Evolutionary conservation across 331 rosid genomes (phyloP).

Genomic region (Phaseolus coccineus): DNA sequence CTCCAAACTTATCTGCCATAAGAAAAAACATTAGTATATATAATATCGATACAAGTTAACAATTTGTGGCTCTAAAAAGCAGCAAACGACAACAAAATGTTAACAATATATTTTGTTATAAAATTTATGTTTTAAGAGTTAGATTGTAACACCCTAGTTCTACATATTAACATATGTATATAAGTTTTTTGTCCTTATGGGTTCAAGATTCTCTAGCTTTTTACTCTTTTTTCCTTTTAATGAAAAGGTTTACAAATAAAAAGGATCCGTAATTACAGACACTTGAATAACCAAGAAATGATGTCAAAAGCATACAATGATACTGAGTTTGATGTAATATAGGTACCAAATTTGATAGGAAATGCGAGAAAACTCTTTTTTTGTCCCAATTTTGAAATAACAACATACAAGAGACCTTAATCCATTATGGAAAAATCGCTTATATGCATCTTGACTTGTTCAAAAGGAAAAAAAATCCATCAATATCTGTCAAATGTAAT

Average conservation of each 20-base stretch:
- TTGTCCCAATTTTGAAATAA: not conserved
- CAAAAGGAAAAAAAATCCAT: constrained; percentile 17
- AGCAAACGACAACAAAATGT: not conserved
- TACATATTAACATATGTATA: constrained; percentile 1
- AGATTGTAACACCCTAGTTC: constrained; percentile 12
- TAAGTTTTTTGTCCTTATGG: constrained; percentile 18
- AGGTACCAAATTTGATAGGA: not conserved
- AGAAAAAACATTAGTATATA: constrained; percentile 21
- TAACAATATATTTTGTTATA: constrained; percentile 12
- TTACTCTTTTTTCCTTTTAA: constrained; percentile 10
- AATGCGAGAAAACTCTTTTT: not conserved
- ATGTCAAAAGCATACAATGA: constrained; percentile 2
- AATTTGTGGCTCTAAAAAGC: constrained; percentile 23
- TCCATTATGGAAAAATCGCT: not conserved
- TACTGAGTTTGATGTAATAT: not conserved
- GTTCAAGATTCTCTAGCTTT: constrained; percentile 9
- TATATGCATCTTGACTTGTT: not conserved
- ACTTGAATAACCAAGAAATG: constrained; percentile 11
- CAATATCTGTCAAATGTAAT: constrained; percentile 23
- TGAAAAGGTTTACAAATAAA: not conserved
- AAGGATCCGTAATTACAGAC: not conserved
- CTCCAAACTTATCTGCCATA: constrained; percentile 89
- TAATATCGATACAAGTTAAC: not conserved
- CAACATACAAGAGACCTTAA: not conserved
- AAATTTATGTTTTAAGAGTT: constrained; percentile 8